phyloP scores from a whole-genome alignment of 495 filamentous ascomycete species.

The Massariosphaeria phaeospora region DNA sequence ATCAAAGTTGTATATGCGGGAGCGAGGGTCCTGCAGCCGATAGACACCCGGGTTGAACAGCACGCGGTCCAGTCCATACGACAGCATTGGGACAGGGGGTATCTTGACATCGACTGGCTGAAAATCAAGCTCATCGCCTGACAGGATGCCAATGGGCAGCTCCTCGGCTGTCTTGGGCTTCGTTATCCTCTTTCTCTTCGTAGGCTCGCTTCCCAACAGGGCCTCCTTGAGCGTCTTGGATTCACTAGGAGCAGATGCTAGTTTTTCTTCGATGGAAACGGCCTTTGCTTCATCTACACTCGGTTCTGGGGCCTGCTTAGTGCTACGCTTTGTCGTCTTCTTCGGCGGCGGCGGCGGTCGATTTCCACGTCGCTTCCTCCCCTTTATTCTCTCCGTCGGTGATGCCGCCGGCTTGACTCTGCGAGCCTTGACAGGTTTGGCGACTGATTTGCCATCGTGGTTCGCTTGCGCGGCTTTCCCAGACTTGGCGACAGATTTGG shows the following conservation, averaged over 20 bases:
- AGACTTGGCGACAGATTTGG: neutral
- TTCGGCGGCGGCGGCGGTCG: no score
- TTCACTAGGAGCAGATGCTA: no score
- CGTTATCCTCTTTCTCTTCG: neutral
- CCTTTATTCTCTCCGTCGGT: no score
- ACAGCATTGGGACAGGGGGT: slow-evolving; percentile 62
- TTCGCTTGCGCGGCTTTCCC: neutral
- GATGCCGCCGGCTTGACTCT: no score
- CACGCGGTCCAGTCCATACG: slow-evolving; percentile 80
- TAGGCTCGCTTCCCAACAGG: neutral
- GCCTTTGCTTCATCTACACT: no score
- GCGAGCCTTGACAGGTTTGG: no score
- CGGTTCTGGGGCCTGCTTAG: no score
- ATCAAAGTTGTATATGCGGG: slow-evolving; percentile 90
- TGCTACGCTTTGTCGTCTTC: no score
- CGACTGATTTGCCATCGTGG: no score
- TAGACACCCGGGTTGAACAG: slow-evolving; percentile 96
- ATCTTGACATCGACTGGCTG: slow-evolving; percentile 51
- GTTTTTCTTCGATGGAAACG: no score
- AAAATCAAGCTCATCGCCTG: slow-evolving; percentile 16
- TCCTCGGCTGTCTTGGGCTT: neutral
- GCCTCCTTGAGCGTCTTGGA: slow-evolving; percentile 12
- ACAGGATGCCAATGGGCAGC: slow-evolving; percentile 17
- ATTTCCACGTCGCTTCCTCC: no score
- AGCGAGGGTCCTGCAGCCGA: slow-evolving; percentile 80